Evolutionary conservation across 306 rosid species (phyloP), one percentile per base, ranked within the genome.

Genomic region (Medicago ruthenica): DNA sequence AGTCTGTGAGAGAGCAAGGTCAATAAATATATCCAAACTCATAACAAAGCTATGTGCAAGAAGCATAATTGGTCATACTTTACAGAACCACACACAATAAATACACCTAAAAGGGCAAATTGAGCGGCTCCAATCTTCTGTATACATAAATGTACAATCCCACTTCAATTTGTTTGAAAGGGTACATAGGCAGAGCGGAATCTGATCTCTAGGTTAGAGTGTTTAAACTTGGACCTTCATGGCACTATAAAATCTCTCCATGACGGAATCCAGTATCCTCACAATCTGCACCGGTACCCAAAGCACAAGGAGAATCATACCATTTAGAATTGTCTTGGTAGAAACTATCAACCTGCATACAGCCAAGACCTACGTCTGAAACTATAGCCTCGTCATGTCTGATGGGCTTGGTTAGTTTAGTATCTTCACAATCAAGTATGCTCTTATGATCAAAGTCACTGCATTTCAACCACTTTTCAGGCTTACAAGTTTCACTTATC

Each of bases 231-330:
- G 44, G 83, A 75, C 82, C 83, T 48, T 81, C 80, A 73, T 82
- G 86, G 80, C 80, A 70, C 84, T 92, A 95, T 67, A 90, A 92
- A 85, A 95, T 92, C 84, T 87, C 99, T 68, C 88, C 99, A 57
- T 89, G 95, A 83, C 88, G 87, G 81, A 95, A 92, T 78, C 87
- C 90, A 80, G 87, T 82, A 82, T 96, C 98, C 74, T 89, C 98
- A 64, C 98, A 96, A 78, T 92, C 98, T 31, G 93, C 87, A 80
- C 85, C 83, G 14, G 97, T 84, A 85, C 92, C 97, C 88, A 96
- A 85, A 67, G 89, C 93, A 84, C 99, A 96, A 70, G 99, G 98
- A 85, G 98, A 92, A 86, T 96, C 99, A 60, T 88, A 96, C 99
- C 99, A 96, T 83, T 96, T 96, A 68, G 92, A 69, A 82, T 85